Base-by-base conservation (phyloP, 441 rosid species). In the Populus tomentosa region DNA sequence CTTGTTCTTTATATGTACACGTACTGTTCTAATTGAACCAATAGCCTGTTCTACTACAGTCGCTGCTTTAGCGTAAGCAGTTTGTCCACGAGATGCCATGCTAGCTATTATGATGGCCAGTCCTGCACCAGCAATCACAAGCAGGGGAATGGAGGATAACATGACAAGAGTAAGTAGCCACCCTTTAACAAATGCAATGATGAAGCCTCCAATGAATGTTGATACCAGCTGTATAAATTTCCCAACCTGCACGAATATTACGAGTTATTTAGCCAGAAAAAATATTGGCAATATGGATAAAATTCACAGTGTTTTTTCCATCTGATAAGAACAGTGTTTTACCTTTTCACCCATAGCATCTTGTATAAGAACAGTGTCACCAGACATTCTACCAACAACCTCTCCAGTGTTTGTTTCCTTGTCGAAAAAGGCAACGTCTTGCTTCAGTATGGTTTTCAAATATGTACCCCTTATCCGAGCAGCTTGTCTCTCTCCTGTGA, bases 281-380 rank as follows among this genome's bases (percentile, higher is more conserved):
- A 2, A 10, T 42, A 2, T 3, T 11, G 16, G 16, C 14, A 42
- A 38, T 38, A 9, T 38, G 42, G 42, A 38, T 38, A 38, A 32
- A 38, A 9, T 38, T 42, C 50, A 42, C 16, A 0, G 16, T 42
- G 10, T 42, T 40, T 10, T 40, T 40, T 40, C 14, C 3, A 10
- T 40, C 13, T 2, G 50, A 10, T 10, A 42, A 42, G 50, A 42
- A 3, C 16, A 42, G 50, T 3, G 4, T 11, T 5, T 23, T 82
- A 92, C 98, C 92, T 94, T 95, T 79, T 94, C 98, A 5, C 97
- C 98, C 91, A 94, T 94, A 50, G 98, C 98, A 63, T 94, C 94
- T 85, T 89, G 98, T 61, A 94, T 93, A 38, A 93, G 94, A 69
- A 91, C 89, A 14, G 95, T 94, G 83, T 94, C 98, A 21, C 98